A percentile compares a stretch with the other conserved stretches of the same genome.
Evolutionary conservation across 148 eudicot species (phyloP).

Genomic region (Polygonum aviculare): DNA sequence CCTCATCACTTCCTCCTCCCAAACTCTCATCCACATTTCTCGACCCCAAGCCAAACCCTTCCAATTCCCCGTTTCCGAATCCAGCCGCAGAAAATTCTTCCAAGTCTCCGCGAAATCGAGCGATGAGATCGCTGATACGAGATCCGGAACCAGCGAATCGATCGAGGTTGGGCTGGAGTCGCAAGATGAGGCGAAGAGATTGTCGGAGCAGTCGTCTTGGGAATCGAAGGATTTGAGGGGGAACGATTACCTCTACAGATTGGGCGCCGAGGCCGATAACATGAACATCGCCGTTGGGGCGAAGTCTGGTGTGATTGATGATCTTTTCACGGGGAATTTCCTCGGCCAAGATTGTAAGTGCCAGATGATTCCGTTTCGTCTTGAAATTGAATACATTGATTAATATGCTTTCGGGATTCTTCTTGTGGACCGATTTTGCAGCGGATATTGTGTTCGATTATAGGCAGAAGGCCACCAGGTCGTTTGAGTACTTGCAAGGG

Average conservation of each 20-base stretch:
- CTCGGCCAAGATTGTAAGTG: conserved; percentile 77
- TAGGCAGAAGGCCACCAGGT: conserved; percentile 83
- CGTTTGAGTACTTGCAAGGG: conserved; percentile 89
- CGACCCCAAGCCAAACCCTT: background rate
- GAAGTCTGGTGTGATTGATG: conserved; percentile 78
- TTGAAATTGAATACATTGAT: background rate
- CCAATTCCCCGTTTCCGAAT: background rate
- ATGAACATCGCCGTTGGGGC: conserved; percentile 93
- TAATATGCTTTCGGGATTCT: background rate
- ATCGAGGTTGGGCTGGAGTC: background rate
- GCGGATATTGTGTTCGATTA: conserved; percentile 99
- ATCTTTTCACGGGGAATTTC: conserved; percentile 74
- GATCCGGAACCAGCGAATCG: background rate
- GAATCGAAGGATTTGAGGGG: conserved; percentile 73
- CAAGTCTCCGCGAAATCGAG: background rate
- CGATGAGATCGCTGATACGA: background rate
- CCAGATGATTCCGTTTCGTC: background rate
- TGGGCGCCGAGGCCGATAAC: conserved; percentile 89
- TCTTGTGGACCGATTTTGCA: conserved; percentile 20
- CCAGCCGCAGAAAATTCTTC: background rate
- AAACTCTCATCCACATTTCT: background rate
- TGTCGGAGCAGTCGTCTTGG: conserved; percentile 93
- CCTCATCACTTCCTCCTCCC: conserved; percentile 5
- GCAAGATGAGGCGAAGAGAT: conserved; percentile 27
- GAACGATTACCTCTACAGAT: conserved; percentile 80